Conservation (phyloP, 179 eudicot genomes). For the Actinidia arguta region DNA sequence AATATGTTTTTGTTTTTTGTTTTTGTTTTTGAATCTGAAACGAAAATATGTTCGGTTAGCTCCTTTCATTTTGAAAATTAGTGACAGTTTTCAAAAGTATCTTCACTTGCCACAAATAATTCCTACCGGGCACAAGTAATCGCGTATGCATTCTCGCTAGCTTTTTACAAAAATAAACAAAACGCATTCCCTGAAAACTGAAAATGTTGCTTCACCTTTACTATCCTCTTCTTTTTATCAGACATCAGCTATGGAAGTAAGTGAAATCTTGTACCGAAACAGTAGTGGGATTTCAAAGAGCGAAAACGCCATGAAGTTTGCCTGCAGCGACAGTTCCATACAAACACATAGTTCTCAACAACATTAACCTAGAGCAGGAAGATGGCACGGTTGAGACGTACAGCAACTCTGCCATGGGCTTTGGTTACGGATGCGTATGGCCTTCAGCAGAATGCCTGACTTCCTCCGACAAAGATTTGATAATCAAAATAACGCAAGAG, state of each 20-base stretch:
- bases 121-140: too few species aligned
- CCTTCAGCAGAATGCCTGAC: conserved; percentile 83
- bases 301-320: conserved; percentile 75
- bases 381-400: conserved; percentile 68
- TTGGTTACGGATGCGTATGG: conserved; percentile 52
- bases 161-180: too few species aligned
- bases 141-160: too few species aligned
- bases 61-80: too few species aligned
- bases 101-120: too few species aligned
- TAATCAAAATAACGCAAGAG: conserved; percentile 31
- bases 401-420: conserved; percentile 73
- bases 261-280: conserved; percentile 70
- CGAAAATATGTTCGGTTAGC: too few species aligned
- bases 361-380: conserved; percentile 53
- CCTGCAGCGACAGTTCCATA: conserved; percentile 86
- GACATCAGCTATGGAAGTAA: conserved; percentile 80
- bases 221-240: conserved; percentile 1
- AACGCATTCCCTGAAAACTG: too few species aligned
- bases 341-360: conserved; percentile 63
- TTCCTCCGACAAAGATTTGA: conserved; percentile 42
- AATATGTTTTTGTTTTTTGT: too few species aligned
- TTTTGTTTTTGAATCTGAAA: too few species aligned
- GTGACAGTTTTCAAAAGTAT: too few species aligned
- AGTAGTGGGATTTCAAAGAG: conserved; percentile 75
- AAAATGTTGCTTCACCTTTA: too few species aligned